These are phyloP conservation scores for Globisporangium iwayamae DNA, from an alignment of 352 stramenopile species.

Conservation along the genomic window DNA sequence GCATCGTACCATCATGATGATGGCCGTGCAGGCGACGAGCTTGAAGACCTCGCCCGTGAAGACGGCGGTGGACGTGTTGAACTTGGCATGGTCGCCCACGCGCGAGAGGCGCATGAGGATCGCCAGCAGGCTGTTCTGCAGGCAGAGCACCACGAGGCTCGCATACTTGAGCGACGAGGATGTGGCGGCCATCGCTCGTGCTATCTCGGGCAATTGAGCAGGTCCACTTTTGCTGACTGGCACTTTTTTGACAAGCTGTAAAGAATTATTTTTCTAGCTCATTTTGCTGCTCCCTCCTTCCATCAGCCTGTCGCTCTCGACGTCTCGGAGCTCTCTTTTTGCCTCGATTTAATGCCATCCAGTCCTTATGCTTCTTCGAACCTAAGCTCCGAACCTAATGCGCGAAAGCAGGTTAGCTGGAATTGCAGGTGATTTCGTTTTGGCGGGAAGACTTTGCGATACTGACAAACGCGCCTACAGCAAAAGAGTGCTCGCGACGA, in stretches of 20 bases:
- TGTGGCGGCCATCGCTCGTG: slow-evolving; percentile 10
- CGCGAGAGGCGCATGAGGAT: slow-evolving; percentile 82
- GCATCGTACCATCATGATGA: slow-evolving; percentile 39
- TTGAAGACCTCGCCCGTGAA: slow-evolving; percentile 75
- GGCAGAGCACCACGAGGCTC: slow-evolving; percentile 73
- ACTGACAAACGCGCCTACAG: too few relatives aligned
- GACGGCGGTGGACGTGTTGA: slow-evolving; percentile 72
- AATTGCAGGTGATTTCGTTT: too few relatives aligned
- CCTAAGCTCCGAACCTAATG: too few relatives aligned
- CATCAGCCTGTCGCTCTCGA: too few relatives aligned
- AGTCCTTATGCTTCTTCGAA: too few relatives aligned
- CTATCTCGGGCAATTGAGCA: not conserved
- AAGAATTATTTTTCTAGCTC: too few relatives aligned
- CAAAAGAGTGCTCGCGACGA: too few relatives aligned
- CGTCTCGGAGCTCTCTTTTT: too few relatives aligned
- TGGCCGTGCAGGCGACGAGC: slow-evolving; percentile 38
- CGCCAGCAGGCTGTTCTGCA: slow-evolving; percentile 75
- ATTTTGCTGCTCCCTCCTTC: too few relatives aligned
- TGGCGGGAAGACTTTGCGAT: too few relatives aligned
- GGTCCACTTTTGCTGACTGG: not conserved
- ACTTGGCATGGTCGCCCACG: slow-evolving; percentile 63
- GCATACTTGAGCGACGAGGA: slow-evolving; percentile 65
- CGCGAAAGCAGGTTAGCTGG: too few relatives aligned
- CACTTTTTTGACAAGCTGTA: not conserved
- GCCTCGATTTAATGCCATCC: too few relatives aligned